phyloP scores from a whole-genome alignment of 176 grass and related monocot species.

The Juncus effusus region DNA sequence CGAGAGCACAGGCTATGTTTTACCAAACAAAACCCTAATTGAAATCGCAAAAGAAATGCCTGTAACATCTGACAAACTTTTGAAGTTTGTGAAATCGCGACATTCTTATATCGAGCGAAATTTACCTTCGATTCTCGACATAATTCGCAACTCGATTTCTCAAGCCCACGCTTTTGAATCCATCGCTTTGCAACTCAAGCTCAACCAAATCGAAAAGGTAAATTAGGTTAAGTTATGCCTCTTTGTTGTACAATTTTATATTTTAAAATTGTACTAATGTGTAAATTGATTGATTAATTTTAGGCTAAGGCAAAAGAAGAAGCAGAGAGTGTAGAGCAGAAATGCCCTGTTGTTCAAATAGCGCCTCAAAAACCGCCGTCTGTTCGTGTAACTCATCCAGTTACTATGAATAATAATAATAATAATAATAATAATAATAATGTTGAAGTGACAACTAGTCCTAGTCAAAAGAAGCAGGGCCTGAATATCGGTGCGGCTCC shows the following conservation, averaged over 20 bases:
- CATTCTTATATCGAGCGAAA: conserved; percentile 68
- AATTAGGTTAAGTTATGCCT: background rate
- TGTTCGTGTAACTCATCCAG: conserved; percentile 25
- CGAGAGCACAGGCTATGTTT: conserved; percentile 96
- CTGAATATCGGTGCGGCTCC: background rate
- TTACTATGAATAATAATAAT: background rate
- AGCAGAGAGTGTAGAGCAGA: conserved; percentile 12
- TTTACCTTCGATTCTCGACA: conserved; percentile 40
- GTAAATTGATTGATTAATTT: conserved; percentile 4
- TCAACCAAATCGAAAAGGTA: conserved; percentile 53
- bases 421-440: too few species aligned
- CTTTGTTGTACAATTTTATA: background rate
- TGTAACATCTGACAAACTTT: conserved; percentile 49
- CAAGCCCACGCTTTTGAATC: conserved; percentile 50
- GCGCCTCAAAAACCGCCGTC: conserved; percentile 17
- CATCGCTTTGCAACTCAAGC: conserved; percentile 67
- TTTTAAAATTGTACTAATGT: conserved; percentile 2
- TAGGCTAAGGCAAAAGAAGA: conserved; percentile 22
- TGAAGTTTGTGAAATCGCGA: conserved; percentile 61
- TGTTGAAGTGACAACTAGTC: too few species aligned
- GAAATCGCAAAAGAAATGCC: conserved; percentile 97
- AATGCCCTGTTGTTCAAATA: conserved; percentile 6
- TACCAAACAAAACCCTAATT: conserved; percentile 81
- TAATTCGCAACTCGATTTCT: conserved; percentile 47
- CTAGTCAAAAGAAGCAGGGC: too few species aligned